phyloP scores from a whole-genome alignment of 805 yeast genomes.

The Lachancea lanzarotensis region DNA sequence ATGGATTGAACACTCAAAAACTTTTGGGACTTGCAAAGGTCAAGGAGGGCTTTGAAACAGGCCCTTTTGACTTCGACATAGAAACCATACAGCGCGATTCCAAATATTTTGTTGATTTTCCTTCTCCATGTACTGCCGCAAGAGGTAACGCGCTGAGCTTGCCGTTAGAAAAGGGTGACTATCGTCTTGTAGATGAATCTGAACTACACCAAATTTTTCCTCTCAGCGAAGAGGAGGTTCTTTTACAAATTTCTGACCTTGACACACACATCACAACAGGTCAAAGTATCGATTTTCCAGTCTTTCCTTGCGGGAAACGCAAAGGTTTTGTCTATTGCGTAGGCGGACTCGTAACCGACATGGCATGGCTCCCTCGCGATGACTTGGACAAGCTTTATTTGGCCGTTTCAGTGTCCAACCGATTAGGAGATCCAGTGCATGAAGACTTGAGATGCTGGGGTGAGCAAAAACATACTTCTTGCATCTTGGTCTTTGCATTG shows the following conservation, averaged over 20 bases:
- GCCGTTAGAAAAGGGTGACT: slow-evolving; percentile 10
- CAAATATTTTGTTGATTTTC: slow-evolving; percentile 17
- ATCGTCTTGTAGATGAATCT: slow-evolving; percentile 15
- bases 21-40: slow-evolving; percentile 38
- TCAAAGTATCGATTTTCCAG: slow-evolving; percentile 25
- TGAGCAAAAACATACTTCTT: slow-evolving; percentile 31
- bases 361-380: slow-evolving; percentile 44
- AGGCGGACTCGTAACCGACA: slow-evolving; percentile 47
- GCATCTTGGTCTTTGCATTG: slow-evolving; percentile 42
- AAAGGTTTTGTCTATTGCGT: slow-evolving; percentile 40
- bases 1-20: slow-evolving; percentile 44
- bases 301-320: slow-evolving; percentile 25
- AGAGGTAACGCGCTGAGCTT: slow-evolving; percentile 5
- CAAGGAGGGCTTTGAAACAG: slow-evolving; percentile 45
- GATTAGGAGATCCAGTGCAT: slow-evolving; percentile 25
- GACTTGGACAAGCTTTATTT: slow-evolving; percentile 35
- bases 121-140: slow-evolving; percentile 13
- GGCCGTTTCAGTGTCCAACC: slow-evolving; percentile 45
- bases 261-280: slow-evolving; percentile 16
- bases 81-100: slow-evolving; percentile 23
- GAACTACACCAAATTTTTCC: slow-evolving; percentile 27
- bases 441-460: slow-evolving; percentile 25
- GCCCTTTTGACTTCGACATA: slow-evolving; percentile 39
- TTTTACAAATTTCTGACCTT: slow-evolving; percentile 17
- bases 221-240: slow-evolving; percentile 12